phyloP scores from a whole-genome alignment of 1,284 basidiomycete species.

The Papiliotrema terrestris region DNA sequence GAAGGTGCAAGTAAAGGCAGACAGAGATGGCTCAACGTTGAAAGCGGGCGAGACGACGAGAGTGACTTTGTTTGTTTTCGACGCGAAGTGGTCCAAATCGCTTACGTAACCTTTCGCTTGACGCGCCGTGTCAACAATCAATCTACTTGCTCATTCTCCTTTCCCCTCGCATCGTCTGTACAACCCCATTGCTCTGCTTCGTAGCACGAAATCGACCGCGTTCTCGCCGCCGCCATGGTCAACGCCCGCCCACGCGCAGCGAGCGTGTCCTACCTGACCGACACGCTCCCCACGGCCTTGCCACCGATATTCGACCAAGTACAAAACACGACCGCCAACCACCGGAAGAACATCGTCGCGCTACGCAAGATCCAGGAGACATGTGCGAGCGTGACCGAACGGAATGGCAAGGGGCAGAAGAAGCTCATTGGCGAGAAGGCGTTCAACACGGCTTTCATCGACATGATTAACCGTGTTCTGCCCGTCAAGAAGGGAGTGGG shows the following conservation, averaged over 20 bases:
- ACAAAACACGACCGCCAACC: conserved; percentile 77
- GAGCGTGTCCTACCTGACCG: conserved; percentile 33
- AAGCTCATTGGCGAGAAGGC: conserved; percentile 73
- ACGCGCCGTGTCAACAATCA: conserved; percentile 11
- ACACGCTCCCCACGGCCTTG: conserved; percentile 45
- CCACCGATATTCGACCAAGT: conserved; percentile 74
- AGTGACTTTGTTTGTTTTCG: background rate
- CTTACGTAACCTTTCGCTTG: background rate
- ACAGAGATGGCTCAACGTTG: too few relatives aligned
- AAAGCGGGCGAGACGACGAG: too few relatives aligned
- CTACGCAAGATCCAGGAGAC: conserved; percentile 77
- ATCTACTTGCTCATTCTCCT: background rate
- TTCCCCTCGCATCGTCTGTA: too few relatives aligned
- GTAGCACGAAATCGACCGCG: background rate
- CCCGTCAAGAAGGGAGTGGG: conserved; percentile 78
- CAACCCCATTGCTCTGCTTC: background rate
- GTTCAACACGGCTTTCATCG: conserved; percentile 72
- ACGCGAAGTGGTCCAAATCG: background rate
- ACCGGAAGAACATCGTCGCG: conserved; percentile 84
- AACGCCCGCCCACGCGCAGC: conserved; percentile 15
- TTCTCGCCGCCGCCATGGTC: conserved; percentile 15
- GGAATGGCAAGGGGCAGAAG: conserved; percentile 50
- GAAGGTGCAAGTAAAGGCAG: too few relatives aligned
- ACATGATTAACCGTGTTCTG: conserved; percentile 67
- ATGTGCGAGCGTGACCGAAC: conserved; percentile 59